Evolutionary conservation across 75 land plant genomes (phyloP), one percentile per base, ranked within the genome.

Genomic region (Chamaecyparis obtusa): DNA sequence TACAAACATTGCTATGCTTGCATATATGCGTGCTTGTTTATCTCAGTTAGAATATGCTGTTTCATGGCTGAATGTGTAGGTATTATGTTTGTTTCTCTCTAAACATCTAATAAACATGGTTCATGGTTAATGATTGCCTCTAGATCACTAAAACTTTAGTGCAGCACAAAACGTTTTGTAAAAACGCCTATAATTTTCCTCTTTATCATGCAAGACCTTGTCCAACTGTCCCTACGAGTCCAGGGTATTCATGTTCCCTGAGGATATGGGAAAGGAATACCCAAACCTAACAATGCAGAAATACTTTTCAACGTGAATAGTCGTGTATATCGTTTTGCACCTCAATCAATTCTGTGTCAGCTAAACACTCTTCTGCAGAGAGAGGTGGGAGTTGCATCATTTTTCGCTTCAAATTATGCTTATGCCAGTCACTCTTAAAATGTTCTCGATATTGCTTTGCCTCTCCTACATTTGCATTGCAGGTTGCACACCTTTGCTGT

Each of bases 341-440:
- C 60, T 95, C 95, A 30, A 77, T 89, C 30, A 98, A 37, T 86
- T 93, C 97, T 56, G 91, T 67, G 86, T 95, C 99, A 85, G 89
- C 89, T 80, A 92, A 39, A 87, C 99, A 97, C 87, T 98, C 99
- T 72, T 98, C 99, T 19, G 90, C 91, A 17, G 94, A 88, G 24
- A 97, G 88, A 10, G 99, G 96, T 87, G 99, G 96, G 33, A 98
- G 95, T 55, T 93, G 93, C 90, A 90, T 92, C 74, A 94, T 91
- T 87, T 98, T 98, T 80, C 99, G 90, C 80, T 92, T 96, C 86
- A 98, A 56, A 78, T 98, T 98, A 87, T 98, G 99, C 89, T 94
- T 96, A 88, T 98, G 99, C 99, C 99, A 98, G 15, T 98, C 99
- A 85, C 94, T 94, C 89, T 97, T 98, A 77, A 94, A 98, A 87